These are phyloP conservation scores for Bauhinia variegata DNA, from an alignment of 306 rosid genomes.

Conservation along the genomic window DNA sequence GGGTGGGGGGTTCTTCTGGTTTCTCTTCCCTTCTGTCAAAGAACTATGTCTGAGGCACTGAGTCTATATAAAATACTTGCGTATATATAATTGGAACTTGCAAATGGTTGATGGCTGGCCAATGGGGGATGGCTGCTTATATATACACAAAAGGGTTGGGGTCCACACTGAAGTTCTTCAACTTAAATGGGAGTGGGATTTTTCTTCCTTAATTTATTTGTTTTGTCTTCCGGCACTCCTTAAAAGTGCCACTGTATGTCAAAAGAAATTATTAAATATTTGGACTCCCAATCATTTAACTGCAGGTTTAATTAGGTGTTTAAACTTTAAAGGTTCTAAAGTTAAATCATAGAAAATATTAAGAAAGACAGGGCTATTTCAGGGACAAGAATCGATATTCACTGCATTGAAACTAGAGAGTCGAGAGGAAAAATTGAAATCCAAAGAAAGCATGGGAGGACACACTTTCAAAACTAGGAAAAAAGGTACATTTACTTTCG, in stretches of 20 bases:
- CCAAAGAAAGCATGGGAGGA: conserved; percentile 16
- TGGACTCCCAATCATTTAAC: conserved; percentile 47
- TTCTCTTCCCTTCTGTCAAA: conserved; percentile 23
- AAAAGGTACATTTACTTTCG: conserved; percentile 25
- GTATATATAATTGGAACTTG: conserved; percentile 15
- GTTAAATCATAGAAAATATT: conserved; percentile 18
- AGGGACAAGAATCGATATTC: neutral
- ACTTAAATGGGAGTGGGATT: conserved; percentile 35
- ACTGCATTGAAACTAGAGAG: conserved; percentile 19
- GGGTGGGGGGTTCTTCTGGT: conserved; percentile 26
- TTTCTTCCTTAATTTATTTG: conserved; percentile 33
- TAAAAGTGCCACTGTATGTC: conserved; percentile 46
- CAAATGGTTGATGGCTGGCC: conserved; percentile 41
- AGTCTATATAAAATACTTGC: conserved; percentile 26
- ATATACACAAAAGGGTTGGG: conserved; percentile 37
- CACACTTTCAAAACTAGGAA: conserved; percentile 16
- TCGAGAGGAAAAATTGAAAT: neutral
- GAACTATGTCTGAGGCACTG: neutral
- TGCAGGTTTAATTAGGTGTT: conserved; percentile 27
- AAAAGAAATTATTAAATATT: conserved; percentile 41
- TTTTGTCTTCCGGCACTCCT: conserved; percentile 44
- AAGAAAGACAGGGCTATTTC: neutral
- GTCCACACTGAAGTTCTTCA: conserved; percentile 53
- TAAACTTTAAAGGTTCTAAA: conserved; percentile 29
- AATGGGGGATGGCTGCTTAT: conserved; percentile 35